These are phyloP conservation scores for Penicillium sp. DNA, from an alignment of 2,329 filamentous ascomycete genomes.

Conservation along the genomic window DNA sequence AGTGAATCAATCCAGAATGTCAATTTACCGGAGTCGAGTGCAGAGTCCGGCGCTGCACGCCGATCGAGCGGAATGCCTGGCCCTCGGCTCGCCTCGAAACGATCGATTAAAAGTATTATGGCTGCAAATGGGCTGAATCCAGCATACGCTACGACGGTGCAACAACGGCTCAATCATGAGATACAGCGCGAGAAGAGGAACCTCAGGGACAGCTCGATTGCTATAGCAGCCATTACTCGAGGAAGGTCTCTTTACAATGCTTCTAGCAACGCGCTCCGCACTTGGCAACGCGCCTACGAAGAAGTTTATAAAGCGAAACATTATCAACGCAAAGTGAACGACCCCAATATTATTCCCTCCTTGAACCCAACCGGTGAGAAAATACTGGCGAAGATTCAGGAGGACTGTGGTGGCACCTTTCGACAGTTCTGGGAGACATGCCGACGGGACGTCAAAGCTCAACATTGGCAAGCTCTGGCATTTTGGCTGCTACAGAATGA, in stretches of 20 bases:
- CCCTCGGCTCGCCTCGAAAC: not conserved
- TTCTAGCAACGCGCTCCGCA: conserved; percentile 5
- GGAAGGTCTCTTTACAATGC: conserved; percentile 21
- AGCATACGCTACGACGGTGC: not conserved
- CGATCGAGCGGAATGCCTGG: not conserved
- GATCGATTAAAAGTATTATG: not conserved
- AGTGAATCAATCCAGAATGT: not conserved
- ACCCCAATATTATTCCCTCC: conserved; percentile 9
- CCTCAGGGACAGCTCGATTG: conserved; percentile 16
- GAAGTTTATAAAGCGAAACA: conserved; percentile 21
- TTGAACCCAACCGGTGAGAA: conserved; percentile 12
- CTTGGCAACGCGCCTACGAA: conserved; percentile 22
- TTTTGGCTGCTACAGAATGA: conserved; percentile 43
- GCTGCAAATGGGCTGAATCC: not conserved
- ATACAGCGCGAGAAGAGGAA: conserved; percentile 14
- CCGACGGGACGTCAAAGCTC: conserved; percentile 16
- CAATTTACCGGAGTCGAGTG: not conserved
- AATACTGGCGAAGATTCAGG: conserved; percentile 20
- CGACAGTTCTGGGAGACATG: conserved; percentile 24
- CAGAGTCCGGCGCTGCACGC: not conserved
- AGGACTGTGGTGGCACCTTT: conserved; percentile 21
- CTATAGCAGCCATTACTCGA: conserved; percentile 18
- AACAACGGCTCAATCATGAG: conserved; percentile 13
- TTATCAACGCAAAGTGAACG: conserved; percentile 9
- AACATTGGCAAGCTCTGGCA: conserved; percentile 40